Conservation (phyloP, 2,329 filamentous ascomycete species). For the Hortaea sp. region DNA sequence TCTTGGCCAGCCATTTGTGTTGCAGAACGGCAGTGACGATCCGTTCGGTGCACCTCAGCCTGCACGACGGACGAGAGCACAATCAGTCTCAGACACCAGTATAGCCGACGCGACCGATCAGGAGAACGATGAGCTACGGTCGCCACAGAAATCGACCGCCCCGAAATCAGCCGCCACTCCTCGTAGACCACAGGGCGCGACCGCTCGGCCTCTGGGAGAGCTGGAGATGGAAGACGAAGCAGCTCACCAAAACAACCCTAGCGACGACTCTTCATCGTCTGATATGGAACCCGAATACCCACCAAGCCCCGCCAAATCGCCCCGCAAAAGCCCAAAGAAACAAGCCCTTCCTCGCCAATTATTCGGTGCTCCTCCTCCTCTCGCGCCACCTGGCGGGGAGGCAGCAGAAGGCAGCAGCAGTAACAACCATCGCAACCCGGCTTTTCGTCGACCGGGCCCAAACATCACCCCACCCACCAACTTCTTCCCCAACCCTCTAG, state of each 20-base stretch:
- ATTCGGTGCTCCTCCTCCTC: not conserved
- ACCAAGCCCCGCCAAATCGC: conserved; percentile 26
- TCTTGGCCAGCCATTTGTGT: conserved; percentile 14
- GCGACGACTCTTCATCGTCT: not conserved
- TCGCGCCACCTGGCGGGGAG: conserved; percentile 1
- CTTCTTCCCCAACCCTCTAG: conserved; percentile 13
- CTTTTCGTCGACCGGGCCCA: conserved; percentile 5
- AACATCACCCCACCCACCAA: conserved; percentile 21
- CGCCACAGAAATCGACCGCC: conserved; percentile 27
- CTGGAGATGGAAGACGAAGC: conserved; percentile 18
- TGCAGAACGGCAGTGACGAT: conserved; percentile 19
- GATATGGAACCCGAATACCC: conserved; percentile 25
- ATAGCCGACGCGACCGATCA: conserved; percentile 31
- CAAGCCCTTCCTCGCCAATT: not conserved
- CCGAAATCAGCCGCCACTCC: conserved; percentile 19
- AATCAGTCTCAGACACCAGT: conserved; percentile 21
- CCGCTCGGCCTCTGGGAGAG: conserved; percentile 20
- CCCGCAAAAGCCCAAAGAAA: conserved; percentile 19
- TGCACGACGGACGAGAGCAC: not conserved
- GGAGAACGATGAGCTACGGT: conserved; percentile 39
- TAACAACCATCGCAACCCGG: not conserved
- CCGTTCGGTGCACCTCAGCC: conserved; percentile 8
- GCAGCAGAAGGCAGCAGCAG: conserved; percentile 18
- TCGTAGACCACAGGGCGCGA: conserved; percentile 18
- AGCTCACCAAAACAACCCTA: conserved; percentile 4